Percentiles rank a stretch among this genome's conserved stretches.
Conservation (phyloP, 768 basidiomycete species). For the Leccinum disarticulatum region DNA sequence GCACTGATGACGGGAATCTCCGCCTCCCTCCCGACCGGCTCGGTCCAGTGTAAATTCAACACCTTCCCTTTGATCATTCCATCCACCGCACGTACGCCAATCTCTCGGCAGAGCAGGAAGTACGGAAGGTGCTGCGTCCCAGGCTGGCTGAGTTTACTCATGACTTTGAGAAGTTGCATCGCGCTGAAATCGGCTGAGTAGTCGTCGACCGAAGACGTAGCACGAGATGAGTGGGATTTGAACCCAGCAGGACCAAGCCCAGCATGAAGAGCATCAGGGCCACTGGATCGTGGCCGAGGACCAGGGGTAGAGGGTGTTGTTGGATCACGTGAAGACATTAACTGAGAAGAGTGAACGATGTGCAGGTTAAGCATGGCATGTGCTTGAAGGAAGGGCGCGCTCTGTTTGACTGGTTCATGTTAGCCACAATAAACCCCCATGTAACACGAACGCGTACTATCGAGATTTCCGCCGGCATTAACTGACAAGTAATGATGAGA, state of each 20-base stretch:
- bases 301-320: constrained; percentile 33
- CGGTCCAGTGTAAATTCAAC: constrained; percentile 76
- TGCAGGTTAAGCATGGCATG: constrained; percentile 82
- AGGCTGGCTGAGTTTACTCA: constrained; percentile 70
- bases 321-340: constrained; percentile 38
- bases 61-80: constrained; percentile 81
- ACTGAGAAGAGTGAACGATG: constrained; percentile 80
- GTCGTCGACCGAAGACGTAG: constrained; percentile 37
- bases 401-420: constrained; percentile 59
- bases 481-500: constrained; percentile 42
- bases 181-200: constrained; percentile 71
- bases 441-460: constrained; percentile 47
- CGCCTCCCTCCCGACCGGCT: constrained; percentile 59
- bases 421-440: constrained; percentile 5
- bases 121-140: constrained; percentile 69
- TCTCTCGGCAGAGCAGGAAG: constrained; percentile 77
- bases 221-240: constrained; percentile 46
- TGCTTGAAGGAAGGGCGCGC: constrained; percentile 83
- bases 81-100: constrained; percentile 83
- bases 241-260: constrained; percentile 61
- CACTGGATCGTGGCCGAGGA: constrained; percentile 35
- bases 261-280: constrained; percentile 54
- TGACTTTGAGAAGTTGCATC: constrained; percentile 77
- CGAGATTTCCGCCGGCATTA: constrained; percentile 68
- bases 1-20: constrained; percentile 30